Base-by-base conservation (phyloP, 192 early-diverging fungal genomes). In the Podila clonocystis region DNA sequence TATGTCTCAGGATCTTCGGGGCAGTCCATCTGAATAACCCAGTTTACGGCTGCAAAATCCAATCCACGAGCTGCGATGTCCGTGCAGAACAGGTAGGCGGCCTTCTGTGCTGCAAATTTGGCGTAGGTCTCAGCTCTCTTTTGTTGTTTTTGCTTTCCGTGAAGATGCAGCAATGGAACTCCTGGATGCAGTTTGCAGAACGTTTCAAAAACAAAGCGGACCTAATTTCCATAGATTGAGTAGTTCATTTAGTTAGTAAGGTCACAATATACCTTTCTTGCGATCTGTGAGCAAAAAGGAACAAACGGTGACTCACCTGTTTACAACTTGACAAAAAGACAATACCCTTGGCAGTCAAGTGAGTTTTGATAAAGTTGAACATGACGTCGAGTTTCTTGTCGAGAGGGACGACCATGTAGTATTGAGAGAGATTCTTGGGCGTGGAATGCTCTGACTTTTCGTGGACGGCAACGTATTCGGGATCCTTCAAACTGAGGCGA, bases 1-100 rank as follows among this genome's bases (percentile, higher is more conserved):
- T 99, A 98, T 2, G 97, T 99, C 58, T 91, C 94, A 45, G 93
- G 92, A 85, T 98, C 94, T 79, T 98, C 98, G 49, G 98, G 98
- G 63, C 96, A 97, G 80, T 99, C 98, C 58, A 97, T 73, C 69
- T 99, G 98, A 50, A 99, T 89, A 34, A 99, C 98, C 98, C 98
- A 99, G 82, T 99, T 95, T 6, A 99, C 97, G 15, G 96, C 93
- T 0, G 98, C 97, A 74, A 99, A 98, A 84, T 99, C 98, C 41
- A 99, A 86, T 29, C 98, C 98, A 72, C 96, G 94, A 5, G 98
- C 93, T 15, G 98, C 96, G 76, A 99, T 90, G 79, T 99, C 98
- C 0, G 98, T 99, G 58, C 94, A 94, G 79, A 99, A 95, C 45
- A 99, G 69, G 45, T 91, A 93, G 7, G 93, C 92, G 38, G 88